Evolutionary conservation across 2,329 filamentous ascomycete genomes (phyloP), one percentile per base, ranked within the genome.

Genomic region (Trichoderma guizhouense): DNA sequence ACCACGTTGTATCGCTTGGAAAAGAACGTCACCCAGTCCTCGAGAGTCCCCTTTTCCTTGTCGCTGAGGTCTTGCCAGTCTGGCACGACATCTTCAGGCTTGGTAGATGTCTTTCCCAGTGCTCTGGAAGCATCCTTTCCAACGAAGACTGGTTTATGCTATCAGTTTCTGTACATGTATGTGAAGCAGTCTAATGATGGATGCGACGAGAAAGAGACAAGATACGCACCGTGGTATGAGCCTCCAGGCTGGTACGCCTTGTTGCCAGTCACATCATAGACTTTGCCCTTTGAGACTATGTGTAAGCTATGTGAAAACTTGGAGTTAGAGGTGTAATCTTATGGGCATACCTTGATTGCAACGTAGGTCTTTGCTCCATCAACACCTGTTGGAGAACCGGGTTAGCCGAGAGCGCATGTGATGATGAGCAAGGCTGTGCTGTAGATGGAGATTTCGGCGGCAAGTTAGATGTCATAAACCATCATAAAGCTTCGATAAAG

Each of bases 21-120:
- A 83, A 99, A 99, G 83, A 97, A 99, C 2, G 92, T 97, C 74
- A 92, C 90, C 96, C 96, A 99, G 81, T 99, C 96, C 69, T 95
- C 88, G 73, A 99, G 84, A 3, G 92, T 91, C 30, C 89, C 89
- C 84, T 96, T 93, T 81, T 98, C 91, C 82, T 96, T 94, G 26
- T 97, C 94, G 15, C 87, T 86, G 66, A 99, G 85, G 78, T 94
- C 92, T 72, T 91, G 86, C 92, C 93, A 98, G 65, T 98, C 92
- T 2, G 96, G 85, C 36, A 85, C 85, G 75, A 93, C 95, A 76
- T 98, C 95, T 77, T 96, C 93, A 6, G 87, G 82, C 81, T 97
- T 97, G 64, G 95, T 90, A 8, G 94, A 97, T 1, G 94, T 96
- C 81, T 91, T 91, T 12, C 90, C 96, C 2, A 99, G 88, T 7